Evolutionary conservation across 306 rosid species (phyloP).

Genomic region (Rubus parviflorus): DNA sequence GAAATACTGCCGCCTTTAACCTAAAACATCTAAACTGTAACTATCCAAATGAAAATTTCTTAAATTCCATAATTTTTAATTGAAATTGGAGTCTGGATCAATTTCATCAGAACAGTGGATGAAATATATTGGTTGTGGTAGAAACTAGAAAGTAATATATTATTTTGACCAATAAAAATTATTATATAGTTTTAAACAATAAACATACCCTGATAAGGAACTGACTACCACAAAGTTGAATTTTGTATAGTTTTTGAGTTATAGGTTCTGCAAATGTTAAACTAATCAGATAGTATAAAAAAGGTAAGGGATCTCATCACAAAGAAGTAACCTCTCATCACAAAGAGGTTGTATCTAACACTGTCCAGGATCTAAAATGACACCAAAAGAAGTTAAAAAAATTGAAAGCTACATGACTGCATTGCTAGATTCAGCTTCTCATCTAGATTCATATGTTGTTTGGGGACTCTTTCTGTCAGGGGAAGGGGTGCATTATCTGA

Average conservation of each 20-base stretch:
- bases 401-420: neutral
- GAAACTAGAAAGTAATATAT: neutral
- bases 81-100: neutral
- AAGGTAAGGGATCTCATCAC: neutral
- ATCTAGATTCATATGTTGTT: constrained; percentile 11
- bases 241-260: neutral
- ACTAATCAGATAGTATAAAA: neutral
- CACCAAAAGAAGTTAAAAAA: neutral
- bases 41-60: neutral
- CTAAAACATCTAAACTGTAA: neutral
- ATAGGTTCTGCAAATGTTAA: neutral
- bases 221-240: neutral
- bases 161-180: neutral
- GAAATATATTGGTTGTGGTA: neutral
- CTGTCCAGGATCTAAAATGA: neutral
- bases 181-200: neutral
- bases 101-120: neutral
- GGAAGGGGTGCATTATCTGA: neutral
- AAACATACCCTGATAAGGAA: neutral
- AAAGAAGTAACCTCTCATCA: neutral
- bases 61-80: neutral
- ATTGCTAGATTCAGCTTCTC: neutral
- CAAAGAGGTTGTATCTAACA: neutral
- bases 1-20: neutral
- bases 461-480: neutral